Evolutionary conservation across 306 rosid species (phyloP).

Genomic region (Quercus cerris): DNA sequence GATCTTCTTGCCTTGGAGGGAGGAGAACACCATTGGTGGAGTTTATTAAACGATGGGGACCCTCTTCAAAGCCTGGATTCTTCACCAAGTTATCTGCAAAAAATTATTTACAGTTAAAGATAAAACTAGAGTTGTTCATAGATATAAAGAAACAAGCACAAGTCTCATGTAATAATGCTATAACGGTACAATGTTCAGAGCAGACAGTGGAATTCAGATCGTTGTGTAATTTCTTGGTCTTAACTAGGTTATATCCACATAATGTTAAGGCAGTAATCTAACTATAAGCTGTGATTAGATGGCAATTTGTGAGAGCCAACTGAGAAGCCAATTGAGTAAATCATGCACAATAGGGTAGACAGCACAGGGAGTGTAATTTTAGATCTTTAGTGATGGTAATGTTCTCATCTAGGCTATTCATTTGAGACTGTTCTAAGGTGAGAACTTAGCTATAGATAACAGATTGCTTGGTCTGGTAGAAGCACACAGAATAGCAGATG

Average conservation of each 20-base stretch:
- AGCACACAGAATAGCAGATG: background rate
- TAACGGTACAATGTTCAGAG: no score
- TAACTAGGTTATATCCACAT: background rate
- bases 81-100: slow-evolving; percentile 74
- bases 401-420: background rate
- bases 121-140: slow-evolving; percentile 5
- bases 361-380: no score
- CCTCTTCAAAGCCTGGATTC: slow-evolving; percentile 80
- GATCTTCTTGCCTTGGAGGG: slow-evolving; percentile 84
- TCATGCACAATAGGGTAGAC: background rate
- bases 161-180: background rate
- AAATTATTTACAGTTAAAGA: background rate
- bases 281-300: background rate
- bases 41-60: slow-evolving; percentile 77
- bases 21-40: slow-evolving; percentile 80
- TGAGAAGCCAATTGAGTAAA: background rate
- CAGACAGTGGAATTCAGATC: no score
- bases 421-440: background rate
- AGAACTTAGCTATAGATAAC: background rate
- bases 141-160: background rate
- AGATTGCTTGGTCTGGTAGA: background rate
- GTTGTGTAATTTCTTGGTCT: no score
- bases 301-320: background rate
- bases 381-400: no score
- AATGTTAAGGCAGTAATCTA: background rate